phyloP scores from a whole-genome alignment of 805 yeast species.

The Cyberlindnera nakhonratchasimensis region DNA sequence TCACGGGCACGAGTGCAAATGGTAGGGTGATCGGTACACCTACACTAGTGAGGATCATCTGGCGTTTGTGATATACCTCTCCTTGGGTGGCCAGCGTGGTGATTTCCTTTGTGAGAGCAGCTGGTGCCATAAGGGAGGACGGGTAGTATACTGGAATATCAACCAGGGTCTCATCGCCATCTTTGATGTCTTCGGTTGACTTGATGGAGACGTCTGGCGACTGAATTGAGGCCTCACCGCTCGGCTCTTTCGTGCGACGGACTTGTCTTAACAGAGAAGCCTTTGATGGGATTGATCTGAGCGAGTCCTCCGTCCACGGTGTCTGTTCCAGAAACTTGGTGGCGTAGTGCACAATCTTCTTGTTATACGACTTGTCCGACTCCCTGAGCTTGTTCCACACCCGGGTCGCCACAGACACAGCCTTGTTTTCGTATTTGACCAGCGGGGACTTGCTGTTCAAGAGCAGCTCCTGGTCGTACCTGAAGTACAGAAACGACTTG shows the following conservation, averaged over 20 bases:
- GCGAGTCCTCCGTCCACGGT: conserved; percentile 77
- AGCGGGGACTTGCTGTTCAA: conserved; percentile 36
- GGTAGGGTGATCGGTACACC: conserved; percentile 80
- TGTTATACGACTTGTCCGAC: conserved; percentile 56
- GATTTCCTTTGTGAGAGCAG: conserved; percentile 37
- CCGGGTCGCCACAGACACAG: conserved; percentile 46
- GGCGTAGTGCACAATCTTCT: conserved; percentile 52
- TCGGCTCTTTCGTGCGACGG: conserved; percentile 18
- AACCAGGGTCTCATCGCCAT: conserved; percentile 21
- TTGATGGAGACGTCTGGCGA: not conserved
- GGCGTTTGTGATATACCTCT: conserved; percentile 50
- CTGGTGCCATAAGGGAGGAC: conserved; percentile 29
- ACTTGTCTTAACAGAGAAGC: conserved; percentile 43
- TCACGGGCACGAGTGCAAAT: conserved; percentile 72
- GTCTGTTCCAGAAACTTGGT: conserved; percentile 54
- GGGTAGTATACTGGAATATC: conserved; percentile 54
- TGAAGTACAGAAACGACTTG: conserved; percentile 65
- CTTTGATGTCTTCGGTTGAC: conserved; percentile 12
- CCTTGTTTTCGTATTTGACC: conserved; percentile 39
- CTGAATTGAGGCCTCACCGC: not conserved
- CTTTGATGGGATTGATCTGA: conserved; percentile 73
- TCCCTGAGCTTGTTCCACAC: conserved; percentile 61
- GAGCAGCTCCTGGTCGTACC: conserved; percentile 40
- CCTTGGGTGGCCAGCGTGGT: conserved; percentile 41
- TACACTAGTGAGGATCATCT: conserved; percentile 48